Evolutionary conservation across 164 flowering plant genomes (phyloP), one percentile per base, ranked within the genome.

Genomic region (Magnolia sinica): DNA sequence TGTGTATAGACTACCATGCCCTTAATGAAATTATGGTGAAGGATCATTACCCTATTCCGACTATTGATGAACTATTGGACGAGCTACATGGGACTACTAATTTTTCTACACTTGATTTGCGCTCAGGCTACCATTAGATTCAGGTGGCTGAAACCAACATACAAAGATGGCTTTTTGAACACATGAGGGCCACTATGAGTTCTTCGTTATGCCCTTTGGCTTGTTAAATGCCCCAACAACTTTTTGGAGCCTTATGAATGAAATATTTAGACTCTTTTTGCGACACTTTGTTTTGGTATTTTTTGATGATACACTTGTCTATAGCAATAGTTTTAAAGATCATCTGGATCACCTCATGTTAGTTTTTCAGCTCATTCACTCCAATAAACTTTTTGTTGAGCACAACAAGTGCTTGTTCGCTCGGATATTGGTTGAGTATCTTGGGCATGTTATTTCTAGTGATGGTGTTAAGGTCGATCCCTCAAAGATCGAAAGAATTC

Each of bases 371-470:
- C 3, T n/a, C 1, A 3, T 70, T 2, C 23, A 7, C 6, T 18
- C n/a, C 7, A 51, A 50, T 16, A 22, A 72, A 1, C 8, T 58
- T 7, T 52, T 23, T 72, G 74, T 29, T n/a, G 22, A 59, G 45
- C 8, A 10, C 13, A 2, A 1, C 2, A 55, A 72, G 10, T 72
- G 64, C 16, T 0, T 7, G 4, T 55, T 58, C 4, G 22, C 10
- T 4, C 11, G 6, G 3, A 6, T 19, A 3, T 7, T 1, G 1
- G 11, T 74, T 8, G 69, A 20, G 4, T 64, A 74, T 10, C 55
- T 74, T n/a, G 76, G 76, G 4, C 69, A 74, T 37, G 22, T 31
- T 1, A 61, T 74, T n/a, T 74, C 67, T 61, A 6, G 13, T 2
- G 52, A 64, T 18, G 68, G 70, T 14, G 70, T 64, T 19, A 1